Percentiles rank a stretch among this genome's conserved stretches.
Conservation (phyloP, 2,329 filamentous ascomycete species). For the Raffaelea deltoideospora region DNA sequence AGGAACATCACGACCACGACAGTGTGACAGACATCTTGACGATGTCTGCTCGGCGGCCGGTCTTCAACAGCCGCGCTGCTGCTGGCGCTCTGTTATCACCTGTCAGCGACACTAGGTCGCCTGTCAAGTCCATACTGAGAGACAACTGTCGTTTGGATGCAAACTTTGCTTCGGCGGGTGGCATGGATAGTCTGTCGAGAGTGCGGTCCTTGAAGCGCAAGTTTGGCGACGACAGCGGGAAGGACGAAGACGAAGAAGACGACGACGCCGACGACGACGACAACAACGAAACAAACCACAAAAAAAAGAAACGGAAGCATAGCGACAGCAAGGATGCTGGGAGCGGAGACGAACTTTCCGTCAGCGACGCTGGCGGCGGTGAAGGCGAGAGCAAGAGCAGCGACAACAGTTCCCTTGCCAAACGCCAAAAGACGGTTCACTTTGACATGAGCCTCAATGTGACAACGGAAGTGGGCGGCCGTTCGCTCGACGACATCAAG, state of each 20-base stretch:
- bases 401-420: conserved; percentile 27
- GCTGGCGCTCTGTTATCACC: not conserved
- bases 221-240: not conserved
- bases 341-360: not conserved
- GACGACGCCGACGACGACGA: not conserved
- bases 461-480: conserved; percentile 32
- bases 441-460: conserved; percentile 44
- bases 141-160: not conserved
- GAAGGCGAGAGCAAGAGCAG: no score
- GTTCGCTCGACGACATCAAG: conserved; percentile 40
- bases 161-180: not conserved
- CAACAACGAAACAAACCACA: not conserved
- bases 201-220: conserved; percentile 4
- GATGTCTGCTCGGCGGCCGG: no score
- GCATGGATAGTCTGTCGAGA: no score
- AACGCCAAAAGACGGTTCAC: conserved; percentile 38
- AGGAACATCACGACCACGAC: no score
- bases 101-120: not conserved
- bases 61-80: no score
- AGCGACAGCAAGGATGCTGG: no score
- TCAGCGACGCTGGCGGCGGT: not conserved
- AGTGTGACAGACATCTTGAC: not conserved
- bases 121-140: not conserved
- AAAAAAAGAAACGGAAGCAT: no score
- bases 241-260: not conserved